A percentile compares a stretch with the other conserved stretches of the same genome.
phyloP scores from a whole-genome alignment of 140 eudicot genomes.

The Anethum foeniculum region DNA sequence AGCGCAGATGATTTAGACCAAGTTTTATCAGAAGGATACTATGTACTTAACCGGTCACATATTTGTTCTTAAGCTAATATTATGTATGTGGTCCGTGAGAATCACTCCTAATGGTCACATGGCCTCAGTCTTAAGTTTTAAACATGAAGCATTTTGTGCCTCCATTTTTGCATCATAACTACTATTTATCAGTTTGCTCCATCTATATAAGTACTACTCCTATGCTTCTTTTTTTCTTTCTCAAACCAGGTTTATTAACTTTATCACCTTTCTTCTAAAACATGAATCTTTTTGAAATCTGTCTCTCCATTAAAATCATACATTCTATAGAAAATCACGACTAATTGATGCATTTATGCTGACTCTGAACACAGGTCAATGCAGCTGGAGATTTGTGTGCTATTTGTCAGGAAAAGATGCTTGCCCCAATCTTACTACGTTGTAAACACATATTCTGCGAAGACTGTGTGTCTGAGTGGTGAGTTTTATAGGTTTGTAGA shows the following conservation, averaged over 20 bases:
- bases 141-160: not conserved
- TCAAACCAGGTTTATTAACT: not conserved
- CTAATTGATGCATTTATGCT: not conserved
- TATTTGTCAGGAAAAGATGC: conserved; percentile 7
- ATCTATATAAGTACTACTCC: not conserved
- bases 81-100: not conserved
- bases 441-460: conserved; percentile 9
- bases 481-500: not conserved
- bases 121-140: not conserved
- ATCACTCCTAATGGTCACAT: not conserved
- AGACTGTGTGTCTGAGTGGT: conserved; percentile 12
- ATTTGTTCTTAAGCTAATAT: not conserved
- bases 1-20: not conserved
- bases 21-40: not conserved
- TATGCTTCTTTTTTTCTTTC: not conserved
- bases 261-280: not conserved
- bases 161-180: not conserved
- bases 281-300: not conserved
- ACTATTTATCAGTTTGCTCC: not conserved
- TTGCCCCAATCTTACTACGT: conserved; percentile 1
- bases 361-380: not conserved
- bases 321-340: not conserved
- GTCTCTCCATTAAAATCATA: not conserved
- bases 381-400: conserved; percentile 10
- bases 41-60: not conserved